Base-by-base conservation (phyloP, 2,329 filamentous ascomycete genomes). In the Aspergillus floridensis region DNA sequence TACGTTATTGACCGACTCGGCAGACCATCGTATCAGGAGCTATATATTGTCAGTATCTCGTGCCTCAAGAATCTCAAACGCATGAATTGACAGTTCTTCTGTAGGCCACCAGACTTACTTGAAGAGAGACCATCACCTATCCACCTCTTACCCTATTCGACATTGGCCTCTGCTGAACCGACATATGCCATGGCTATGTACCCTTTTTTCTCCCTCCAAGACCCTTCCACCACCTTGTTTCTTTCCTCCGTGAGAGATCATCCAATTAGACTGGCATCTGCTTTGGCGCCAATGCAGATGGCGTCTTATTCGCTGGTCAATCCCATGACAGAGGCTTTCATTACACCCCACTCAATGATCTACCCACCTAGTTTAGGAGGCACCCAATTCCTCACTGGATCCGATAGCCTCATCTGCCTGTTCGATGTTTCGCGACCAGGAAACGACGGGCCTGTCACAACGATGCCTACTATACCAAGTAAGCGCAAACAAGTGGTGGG, bases 261-360 rank as follows among this genome's bases (percentile, higher is more conserved):
- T 50, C 85, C 86, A 4, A 81, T 88, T 56, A 79, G 79, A 10
- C 74, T 88, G 14, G 74, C 79, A 59, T 87, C 86, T 52, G 81
- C 81, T 2, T 71, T 87, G 19, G 77, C 79, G 56, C 78, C 81
- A 46, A 70, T 72, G 6, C 70, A 74, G 1, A 66, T 84, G 31
- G 81, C 81, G 4, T 80, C 76, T 12, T 88, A 88, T 70, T 82
- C 81, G 3, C 74, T 86, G 46, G 73, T 86, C 53, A 78, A 82
- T 59, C 74, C 78, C 5, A 80, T 77, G 22, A 87, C 83, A 2
- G 86, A 88, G 72, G 80, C 76, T 12, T 83, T 83, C 65, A 81
- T 82, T 35, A 76, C 81, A 1, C 82, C 85, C 0, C 76, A 83
- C 65, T 83, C 81, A 29, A 77, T 88, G 3, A 65, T 79, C n/a